Base-by-base conservation (phyloP, 139 green algal genomes). In the Medakamo hakoo region DNA sequence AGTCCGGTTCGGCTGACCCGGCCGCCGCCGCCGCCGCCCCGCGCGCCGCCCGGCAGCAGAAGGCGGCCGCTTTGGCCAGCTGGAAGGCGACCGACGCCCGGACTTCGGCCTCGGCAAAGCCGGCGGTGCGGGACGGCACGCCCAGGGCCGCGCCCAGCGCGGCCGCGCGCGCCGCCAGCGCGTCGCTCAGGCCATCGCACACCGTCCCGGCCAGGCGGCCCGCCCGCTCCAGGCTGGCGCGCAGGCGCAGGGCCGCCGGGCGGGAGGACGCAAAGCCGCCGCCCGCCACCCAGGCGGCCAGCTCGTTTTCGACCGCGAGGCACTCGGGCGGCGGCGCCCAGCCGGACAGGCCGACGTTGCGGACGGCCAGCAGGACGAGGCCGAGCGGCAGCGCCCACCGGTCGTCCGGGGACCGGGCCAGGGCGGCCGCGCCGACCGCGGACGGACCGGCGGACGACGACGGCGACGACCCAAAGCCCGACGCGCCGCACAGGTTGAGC, bases 101-200 rank as follows among this genome's bases (percentile, higher is more conserved):
- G 57, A 95, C 81, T 72, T 95, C 86, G 4, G 83, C 78, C 82
- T 97, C 90, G 64, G 86, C 78, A 69, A 94, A 97, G 21, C 92
- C 77, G 66, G 71, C 55, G 49, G 31, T 21, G 22, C 2, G 40
- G 57, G 19, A 14, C 22, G 74, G 55, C 52, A 97, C 63, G 26
- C 82, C 86, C 26, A 98, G 79, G 1, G 80, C 85, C 0, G 61
- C 27, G 21, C 87, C 91, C 49, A 98, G 73, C 26, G 55, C 4
- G 3, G 62, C 30, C 0, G 81, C 80, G 3, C 73, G 62, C 0
- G 27, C 61, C 48, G 69, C 63, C 57, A 87, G 81, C 30, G 83
- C 65, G 0, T 75, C 58, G 61, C 92, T 65, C 59, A 95, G 49
- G 30, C 69, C 21, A 40, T 91, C 78, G 9, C 74, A 78, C 75